Conservation (phyloP, 441 rosid genomes). For the Cnidoscolus chayamansa region DNA sequence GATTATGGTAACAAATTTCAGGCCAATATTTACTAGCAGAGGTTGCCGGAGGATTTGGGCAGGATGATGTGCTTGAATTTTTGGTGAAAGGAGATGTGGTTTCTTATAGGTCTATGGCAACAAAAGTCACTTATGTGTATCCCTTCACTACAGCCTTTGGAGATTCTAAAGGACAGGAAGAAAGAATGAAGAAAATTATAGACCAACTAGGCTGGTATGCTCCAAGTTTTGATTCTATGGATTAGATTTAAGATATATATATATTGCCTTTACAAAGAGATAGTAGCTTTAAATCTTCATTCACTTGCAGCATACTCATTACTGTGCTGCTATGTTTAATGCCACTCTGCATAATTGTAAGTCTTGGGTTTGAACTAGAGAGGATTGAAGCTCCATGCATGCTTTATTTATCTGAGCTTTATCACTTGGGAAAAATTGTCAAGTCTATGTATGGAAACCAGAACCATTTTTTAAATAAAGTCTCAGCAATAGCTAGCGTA, state of each 20-base stretch:
- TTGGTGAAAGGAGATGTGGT: constrained; percentile 74
- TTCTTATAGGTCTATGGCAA: constrained; percentile 58
- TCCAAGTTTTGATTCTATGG: constrained; percentile 74
- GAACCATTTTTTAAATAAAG: too few relatives aligned
- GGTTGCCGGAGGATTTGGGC: constrained; percentile 71
- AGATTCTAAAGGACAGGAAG: constrained; percentile 77
- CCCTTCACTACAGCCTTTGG: constrained; percentile 91
- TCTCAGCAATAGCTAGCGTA: too few relatives aligned
- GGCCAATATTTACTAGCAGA: constrained; percentile 71
- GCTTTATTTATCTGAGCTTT: too few relatives aligned
- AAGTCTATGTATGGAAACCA: too few relatives aligned
- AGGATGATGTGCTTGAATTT: constrained; percentile 75
- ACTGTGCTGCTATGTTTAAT: too few relatives aligned
- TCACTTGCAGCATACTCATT: too few relatives aligned
- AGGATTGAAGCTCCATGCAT: too few relatives aligned
- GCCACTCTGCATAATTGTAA: too few relatives aligned
- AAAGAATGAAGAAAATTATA: constrained; percentile 59
- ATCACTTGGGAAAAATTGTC: too few relatives aligned
- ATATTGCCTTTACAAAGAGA: not conserved
- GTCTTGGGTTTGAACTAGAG: too few relatives aligned
- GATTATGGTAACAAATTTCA: constrained; percentile 24
- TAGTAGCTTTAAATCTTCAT: too few relatives aligned
- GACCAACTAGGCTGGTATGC: constrained; percentile 80
- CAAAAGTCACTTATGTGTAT: constrained; percentile 74
- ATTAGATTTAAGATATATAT: constrained; percentile 26